These are phyloP conservation scores for Penicillium cinerascens DNA, from an alignment of 495 filamentous ascomycete species.

Conservation along the genomic window DNA sequence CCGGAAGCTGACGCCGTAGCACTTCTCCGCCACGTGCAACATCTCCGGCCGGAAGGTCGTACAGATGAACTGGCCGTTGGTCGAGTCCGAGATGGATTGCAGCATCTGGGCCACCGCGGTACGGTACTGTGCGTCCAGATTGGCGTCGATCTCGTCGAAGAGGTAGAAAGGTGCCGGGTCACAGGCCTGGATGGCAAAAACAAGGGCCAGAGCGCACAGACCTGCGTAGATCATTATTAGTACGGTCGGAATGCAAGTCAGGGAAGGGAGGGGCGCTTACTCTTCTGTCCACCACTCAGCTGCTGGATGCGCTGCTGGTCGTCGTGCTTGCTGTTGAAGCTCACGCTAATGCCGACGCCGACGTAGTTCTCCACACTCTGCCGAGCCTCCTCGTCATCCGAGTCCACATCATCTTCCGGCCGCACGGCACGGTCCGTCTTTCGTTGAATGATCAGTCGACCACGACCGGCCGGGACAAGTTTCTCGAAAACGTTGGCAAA, in stretches of 20 bases:
- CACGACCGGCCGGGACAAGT: slow-evolving; percentile 89
- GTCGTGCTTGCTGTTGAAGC: slow-evolving; percentile 97
- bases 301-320: slow-evolving; percentile 98
- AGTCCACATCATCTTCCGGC: slow-evolving; percentile 64
- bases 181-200: slow-evolving; percentile 98
- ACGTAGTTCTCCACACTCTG: slow-evolving; percentile 90
- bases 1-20: slow-evolving; percentile 91
- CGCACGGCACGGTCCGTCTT: slow-evolving; percentile 68
- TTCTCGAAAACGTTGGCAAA: slow-evolving; percentile 92
- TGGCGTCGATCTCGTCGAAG: slow-evolving; percentile 98
- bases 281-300: slow-evolving; percentile 96
- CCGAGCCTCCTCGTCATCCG: slow-evolving; percentile 54
- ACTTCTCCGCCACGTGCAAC: slow-evolving; percentile 91
- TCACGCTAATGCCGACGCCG: slow-evolving; percentile 96
- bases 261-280: slow-evolving; percentile 48
- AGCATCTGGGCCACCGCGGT: slow-evolving; percentile 90
- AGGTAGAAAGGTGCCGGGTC: slow-evolving; percentile 98
- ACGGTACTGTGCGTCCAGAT: slow-evolving; percentile 95
- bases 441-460: slow-evolving; percentile 88
- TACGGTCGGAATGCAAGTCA: background rate
- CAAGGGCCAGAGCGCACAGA: slow-evolving; percentile 89
- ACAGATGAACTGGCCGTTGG: slow-evolving; percentile 70
- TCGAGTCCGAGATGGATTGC: slow-evolving; percentile 63
- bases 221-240: slow-evolving; percentile 48
- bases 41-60: slow-evolving; percentile 99